A percentile compares a stretch with the other conserved stretches of the same genome.
Conservation (phyloP, 352 stramenopile genomes). For the Pythium myriotylum region DNA sequence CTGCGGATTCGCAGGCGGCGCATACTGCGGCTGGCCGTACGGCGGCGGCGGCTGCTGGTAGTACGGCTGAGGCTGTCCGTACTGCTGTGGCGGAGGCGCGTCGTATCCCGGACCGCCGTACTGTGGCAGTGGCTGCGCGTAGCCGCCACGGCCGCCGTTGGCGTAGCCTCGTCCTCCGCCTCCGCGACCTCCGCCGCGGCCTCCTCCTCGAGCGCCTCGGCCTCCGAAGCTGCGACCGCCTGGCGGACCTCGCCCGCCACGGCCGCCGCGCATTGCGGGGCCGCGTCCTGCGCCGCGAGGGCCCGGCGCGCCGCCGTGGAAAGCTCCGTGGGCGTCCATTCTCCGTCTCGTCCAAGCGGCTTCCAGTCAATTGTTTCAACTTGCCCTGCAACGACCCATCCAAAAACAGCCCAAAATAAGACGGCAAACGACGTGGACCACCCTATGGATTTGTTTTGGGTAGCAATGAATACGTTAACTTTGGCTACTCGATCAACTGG, state of each 20-base stretch:
- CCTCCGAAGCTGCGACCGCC: conserved; percentile 30
- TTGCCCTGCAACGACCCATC: conserved; percentile 25
- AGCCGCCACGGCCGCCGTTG: not conserved
- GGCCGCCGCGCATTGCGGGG: conserved; percentile 23
- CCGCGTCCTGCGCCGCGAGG: conserved; percentile 34
- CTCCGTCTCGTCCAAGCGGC: not conserved
- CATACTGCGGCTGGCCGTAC: conserved; percentile 8
- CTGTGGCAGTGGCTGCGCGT: not conserved
- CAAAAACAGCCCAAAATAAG: conserved; percentile 15
- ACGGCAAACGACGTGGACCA: conserved; percentile 10
- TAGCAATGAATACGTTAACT: not conserved
- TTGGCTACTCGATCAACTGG: conserved; percentile 16
- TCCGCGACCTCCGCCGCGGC: conserved; percentile 33
- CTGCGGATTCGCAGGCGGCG: not conserved
- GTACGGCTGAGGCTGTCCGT: conserved; percentile 10
- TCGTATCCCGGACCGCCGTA: conserved; percentile 3
- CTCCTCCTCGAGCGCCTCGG: conserved; percentile 33
- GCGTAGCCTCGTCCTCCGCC: not conserved
- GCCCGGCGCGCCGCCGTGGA: conserved; percentile 30
- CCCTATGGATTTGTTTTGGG: conserved; percentile 11
- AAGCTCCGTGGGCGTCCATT: conserved; percentile 24
- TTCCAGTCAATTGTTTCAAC: conserved; percentile 32
- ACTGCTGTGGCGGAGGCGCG: conserved; percentile 5
- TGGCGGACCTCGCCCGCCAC: conserved; percentile 32
- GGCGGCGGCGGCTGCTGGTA: conserved; percentile 17